Base-by-base conservation (phyloP, 2,329 filamentous ascomycete genomes). In the Colletotrichum salicis region DNA sequence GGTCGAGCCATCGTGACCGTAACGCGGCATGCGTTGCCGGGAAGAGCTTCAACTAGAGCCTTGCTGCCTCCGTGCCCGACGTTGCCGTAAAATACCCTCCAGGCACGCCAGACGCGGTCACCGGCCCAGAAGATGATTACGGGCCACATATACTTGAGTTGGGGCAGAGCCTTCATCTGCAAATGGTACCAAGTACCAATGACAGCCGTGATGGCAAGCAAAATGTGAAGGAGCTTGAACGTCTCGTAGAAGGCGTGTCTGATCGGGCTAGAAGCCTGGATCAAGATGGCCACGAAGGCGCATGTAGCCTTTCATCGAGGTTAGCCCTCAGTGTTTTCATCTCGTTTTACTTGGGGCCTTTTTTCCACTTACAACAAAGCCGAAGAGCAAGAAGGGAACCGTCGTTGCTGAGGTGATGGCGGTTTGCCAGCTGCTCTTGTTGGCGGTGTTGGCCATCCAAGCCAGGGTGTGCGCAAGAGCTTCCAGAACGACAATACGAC, bases 161-260 rank as follows among this genome's bases (percentile, higher is more conserved):
- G 88, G 3, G 85, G 83, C 33, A 90, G 82, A 5, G 83, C 76
- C 73, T 87, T 84, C 56, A 92, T 80, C 73, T 90, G 76, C 29
- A 92, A 81, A 76, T 92, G 93, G 75, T 92, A 89, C 87, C 90
- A 95, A 6, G 94, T 81, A 12, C 88, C 91, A 52, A 88, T 86
- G 67, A 94, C 82, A 8, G 89, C 84, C 19, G 89, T 78, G 22
- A 88, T 85, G 41, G 90, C 92, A 29, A 90, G 86, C 4, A 85
- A 77, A 70, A 94, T 93, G 81, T 96, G 93, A 41, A 93, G 78
- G 68, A 93, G 84, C 80, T 95, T 90, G 86, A 95, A 95, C 2
- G 87, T 89, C 81, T 95, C 93, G 80, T 95, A 95, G 78, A 92
- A 94, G 19, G 93, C 93, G 78, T 95, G 93, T 68, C 93, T 88